Evolutionary conservation across 495 filamentous ascomycete species (phyloP).

Genomic region (Pyrenula aspistea): DNA sequence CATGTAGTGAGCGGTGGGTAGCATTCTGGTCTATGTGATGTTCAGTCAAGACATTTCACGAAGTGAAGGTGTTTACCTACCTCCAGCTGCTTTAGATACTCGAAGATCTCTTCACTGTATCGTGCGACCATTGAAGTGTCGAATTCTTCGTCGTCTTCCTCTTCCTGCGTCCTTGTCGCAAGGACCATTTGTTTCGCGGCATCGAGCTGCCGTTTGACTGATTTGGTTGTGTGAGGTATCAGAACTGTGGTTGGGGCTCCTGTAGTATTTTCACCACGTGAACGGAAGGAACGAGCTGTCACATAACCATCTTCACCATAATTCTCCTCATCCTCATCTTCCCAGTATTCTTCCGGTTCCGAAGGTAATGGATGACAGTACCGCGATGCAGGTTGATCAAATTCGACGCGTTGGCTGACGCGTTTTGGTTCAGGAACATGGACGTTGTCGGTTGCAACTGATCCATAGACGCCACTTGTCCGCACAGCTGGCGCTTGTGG

Average conservation of each 20-base stretch:
- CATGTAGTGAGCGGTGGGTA: slow-evolving; percentile 90
- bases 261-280: slow-evolving; percentile 72
- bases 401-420: neutral
- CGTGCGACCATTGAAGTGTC: slow-evolving; percentile 99
- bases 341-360: slow-evolving; percentile 64
- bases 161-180: slow-evolving; percentile 40
- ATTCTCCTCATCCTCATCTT: slow-evolving; percentile 64
- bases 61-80: slow-evolving; percentile 33
- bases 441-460: neutral
- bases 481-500: neutral
- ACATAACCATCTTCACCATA: slow-evolving; percentile 76
- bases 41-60: slow-evolving; percentile 10
- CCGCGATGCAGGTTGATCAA: neutral
- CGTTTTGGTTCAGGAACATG: neutral
- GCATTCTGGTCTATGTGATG: slow-evolving; percentile 51
- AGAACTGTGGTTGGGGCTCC: slow-evolving; percentile 58
- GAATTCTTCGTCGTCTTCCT: slow-evolving; percentile 75
- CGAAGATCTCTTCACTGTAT: slow-evolving; percentile 90
- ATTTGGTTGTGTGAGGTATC: slow-evolving; percentile 55
- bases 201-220: slow-evolving; percentile 53
- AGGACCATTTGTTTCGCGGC: slow-evolving; percentile 58
- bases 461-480: neutral
- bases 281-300: slow-evolving; percentile 60
- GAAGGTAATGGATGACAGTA: slow-evolving; percentile 12
- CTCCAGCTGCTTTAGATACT: slow-evolving; percentile 82